Conservation (phyloP, 202 grass and related monocot genomes). For the Alloteropsis angusta region DNA sequence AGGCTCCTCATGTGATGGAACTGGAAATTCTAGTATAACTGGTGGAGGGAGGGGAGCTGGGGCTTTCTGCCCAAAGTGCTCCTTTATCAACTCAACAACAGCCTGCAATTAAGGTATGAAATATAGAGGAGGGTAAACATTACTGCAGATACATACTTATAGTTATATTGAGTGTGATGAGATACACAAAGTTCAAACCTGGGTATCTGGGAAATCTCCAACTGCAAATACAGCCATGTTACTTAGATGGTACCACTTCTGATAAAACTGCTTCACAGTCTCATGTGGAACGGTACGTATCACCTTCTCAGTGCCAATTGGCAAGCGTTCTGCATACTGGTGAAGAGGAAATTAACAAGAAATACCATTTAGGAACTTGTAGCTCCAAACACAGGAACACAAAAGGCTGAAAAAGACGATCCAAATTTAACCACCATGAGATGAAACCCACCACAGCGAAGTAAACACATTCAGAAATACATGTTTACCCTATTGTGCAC, state of each 20-base stretch:
- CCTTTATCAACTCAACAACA: slow-evolving; percentile 94
- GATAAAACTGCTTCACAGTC: slow-evolving; percentile 73
- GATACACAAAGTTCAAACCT: slow-evolving; percentile 35
- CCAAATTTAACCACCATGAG: slow-evolving; percentile 15
- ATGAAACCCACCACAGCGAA: not conserved
- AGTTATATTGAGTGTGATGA: not conserved
- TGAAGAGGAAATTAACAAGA: slow-evolving; percentile 20
- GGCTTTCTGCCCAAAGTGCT: slow-evolving; percentile 77
- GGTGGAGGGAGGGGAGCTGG: slow-evolving; percentile 40
- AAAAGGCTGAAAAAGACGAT: not conserved
- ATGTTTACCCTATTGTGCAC: not conserved
- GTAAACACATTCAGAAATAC: not conserved
- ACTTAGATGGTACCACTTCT: slow-evolving; percentile 91
- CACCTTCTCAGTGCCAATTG: slow-evolving; percentile 90
- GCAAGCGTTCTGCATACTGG: slow-evolving; percentile 95
- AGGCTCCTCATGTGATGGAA: slow-evolving; percentile 87
- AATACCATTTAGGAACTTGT: slow-evolving; percentile 17
- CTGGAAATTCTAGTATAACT: slow-evolving; percentile 60
- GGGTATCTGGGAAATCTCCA: slow-evolving; percentile 74
- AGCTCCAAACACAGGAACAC: not conserved
- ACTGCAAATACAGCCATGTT: slow-evolving; percentile 96
- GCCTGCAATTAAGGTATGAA: slow-evolving; percentile 35
- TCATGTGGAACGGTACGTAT: slow-evolving; percentile 78
- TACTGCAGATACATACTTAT: not conserved
- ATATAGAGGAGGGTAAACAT: slow-evolving; percentile 6